phyloP scores from a whole-genome alignment of 1,284 basidiomycete species.

The Apiotrichum veenhuisii region DNA sequence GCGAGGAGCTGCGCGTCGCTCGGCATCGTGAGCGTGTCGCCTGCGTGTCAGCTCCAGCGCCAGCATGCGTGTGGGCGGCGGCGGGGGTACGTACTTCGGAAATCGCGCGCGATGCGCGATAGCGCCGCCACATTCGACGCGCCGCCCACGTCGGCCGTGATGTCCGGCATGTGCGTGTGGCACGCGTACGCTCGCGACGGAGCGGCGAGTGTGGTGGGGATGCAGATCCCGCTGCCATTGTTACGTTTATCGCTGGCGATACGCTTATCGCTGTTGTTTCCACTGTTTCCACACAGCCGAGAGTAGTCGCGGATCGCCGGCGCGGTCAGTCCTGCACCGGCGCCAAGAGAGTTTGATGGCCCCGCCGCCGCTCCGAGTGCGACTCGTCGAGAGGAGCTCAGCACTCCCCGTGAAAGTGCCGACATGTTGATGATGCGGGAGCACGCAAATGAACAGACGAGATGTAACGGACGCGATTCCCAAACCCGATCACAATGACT shows the following conservation, averaged over 20 bases:
- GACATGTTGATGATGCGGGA: no score
- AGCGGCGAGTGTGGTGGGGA: background rate
- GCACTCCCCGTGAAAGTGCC: no score
- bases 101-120: conserved; percentile 41
- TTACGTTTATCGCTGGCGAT: background rate
- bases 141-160: conserved; percentile 39
- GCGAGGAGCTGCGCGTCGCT: conserved; percentile 54
- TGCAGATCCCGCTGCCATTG: background rate
- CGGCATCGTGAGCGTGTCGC: conserved; percentile 54
- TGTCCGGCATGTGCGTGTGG: conserved; percentile 9
- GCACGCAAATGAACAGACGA: no score
- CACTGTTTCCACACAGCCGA: no score
- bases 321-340: no score
- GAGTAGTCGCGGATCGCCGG: no score
- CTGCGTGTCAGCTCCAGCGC: conserved; percentile 14
- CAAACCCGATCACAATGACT: no score
- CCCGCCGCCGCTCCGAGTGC: no score
- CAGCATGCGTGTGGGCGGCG: background rate
- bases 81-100: conserved; percentile 50
- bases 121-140: conserved; percentile 42
- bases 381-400: no score
- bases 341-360: no score
- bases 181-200: background rate
- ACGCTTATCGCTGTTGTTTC: no score
- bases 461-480: no score